Base-by-base conservation (phyloP, 371 early-diverging fungal genomes). In the Apophysomyces sp. region DNA sequence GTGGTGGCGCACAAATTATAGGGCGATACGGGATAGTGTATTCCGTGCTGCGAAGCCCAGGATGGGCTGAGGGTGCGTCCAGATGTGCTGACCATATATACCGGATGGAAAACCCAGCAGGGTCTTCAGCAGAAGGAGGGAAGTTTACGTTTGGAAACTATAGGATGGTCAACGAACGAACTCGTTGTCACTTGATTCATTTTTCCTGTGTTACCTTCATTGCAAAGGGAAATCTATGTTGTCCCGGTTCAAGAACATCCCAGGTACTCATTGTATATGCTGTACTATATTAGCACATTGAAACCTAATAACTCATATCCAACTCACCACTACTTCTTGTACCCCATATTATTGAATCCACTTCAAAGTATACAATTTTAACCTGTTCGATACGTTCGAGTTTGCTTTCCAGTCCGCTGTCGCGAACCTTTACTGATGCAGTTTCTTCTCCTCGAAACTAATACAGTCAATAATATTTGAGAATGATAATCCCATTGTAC, bases 31-130 rank as follows among this genome's bases (percentile, higher is more conserved):
- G 58, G 4, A 58, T 56, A 2, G 61, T 34, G 28, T 60, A 56
- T 36, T 77, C 71, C 56, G 57, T 52, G 31, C 71, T 71, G 8
- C 65, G 58, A n/a, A 69, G 31, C 1, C 68, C 71, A 0, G 70
- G 64, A 16, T 64, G 66, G 2, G 63, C 30, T 1, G 57, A 71
- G 12, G 84, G 78, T 4, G 79, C 79, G 21, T 80, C 78, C 0
- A 81, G 60, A 34, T 74, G 72, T 2, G 80, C 84, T n/a, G 76
- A 69, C 80, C 80, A 84, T 8, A 84, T 67, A 26, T 74, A 74
- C 12, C 59, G 72, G 32, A 76, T 63, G 3, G 61, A 65, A 40
- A 72, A 74, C 0, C 75, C 69, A 11, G 58, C 27, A 21, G 73
- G 76, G 24, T 67, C 65, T 21, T 69, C 77, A 21, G 61, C 49